Evolutionary conservation across 1,139 yeast genomes (phyloP), one percentile per base, ranked within the genome.

Genomic region (Nadsonia commutata): DNA sequence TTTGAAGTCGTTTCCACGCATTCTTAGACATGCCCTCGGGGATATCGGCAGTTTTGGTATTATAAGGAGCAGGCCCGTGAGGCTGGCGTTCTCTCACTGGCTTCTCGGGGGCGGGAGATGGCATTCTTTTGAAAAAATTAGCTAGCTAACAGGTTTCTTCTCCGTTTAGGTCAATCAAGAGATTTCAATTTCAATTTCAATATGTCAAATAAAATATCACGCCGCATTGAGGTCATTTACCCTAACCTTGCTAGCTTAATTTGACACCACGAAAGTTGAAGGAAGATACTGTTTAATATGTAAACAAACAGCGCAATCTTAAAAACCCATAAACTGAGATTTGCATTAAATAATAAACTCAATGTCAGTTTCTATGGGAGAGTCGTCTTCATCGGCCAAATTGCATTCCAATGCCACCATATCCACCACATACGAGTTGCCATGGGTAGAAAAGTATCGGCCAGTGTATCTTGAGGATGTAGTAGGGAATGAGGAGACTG

Each of bases 371-470:
- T 16, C 9, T 11, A 9, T 27, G 16, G 33, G 33, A 27, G 33
- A 27, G n/a, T 27, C 33, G n/a, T 27, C 33, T 6, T 16, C 9
- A 13, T 11, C 9, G 33, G 16, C 8, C 16, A 13, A 9, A 4
- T 27, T 27, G 13, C 16, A 11, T 4, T 13, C 33, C 5, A 11
- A 13, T 8, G n/a, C 33, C 13, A 13, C 33, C 4, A 16, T 27
- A 3, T 11, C 33, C 3, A 3, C 33, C 5, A 27, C 33, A 11
- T 27, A 27, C 31, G 44, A 42, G 13, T 38, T 46, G 17, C 38
- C 45, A 43, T 46, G 95, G 98, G 97, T 90, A 17, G 98, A 90
- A 56, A 90, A 90, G 57, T 90, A 90, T 59, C 76, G 98, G 48
- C 98, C 98, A 0, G 70, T 72, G 41, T 63, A 67, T 33, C 67